Conservation (phyloP, 345 rosid genomes). For the Lepidium aucheri region DNA sequence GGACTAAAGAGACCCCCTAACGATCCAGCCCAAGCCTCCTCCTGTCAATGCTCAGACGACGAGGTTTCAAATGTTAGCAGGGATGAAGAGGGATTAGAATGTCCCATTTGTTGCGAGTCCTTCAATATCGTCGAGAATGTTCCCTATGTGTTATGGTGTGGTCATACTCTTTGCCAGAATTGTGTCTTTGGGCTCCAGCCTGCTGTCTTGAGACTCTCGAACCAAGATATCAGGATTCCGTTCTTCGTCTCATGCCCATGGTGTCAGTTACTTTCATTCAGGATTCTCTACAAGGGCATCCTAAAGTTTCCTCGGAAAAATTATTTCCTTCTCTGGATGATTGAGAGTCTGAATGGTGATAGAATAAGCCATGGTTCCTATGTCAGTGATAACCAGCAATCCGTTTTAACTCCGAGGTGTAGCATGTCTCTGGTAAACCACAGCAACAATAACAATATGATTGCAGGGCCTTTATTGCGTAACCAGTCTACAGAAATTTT, state of each 20-base stretch:
- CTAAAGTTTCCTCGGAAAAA: slow-evolving; percentile 55
- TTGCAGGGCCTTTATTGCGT: slow-evolving; percentile 11
- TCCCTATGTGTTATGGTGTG: slow-evolving; percentile 65
- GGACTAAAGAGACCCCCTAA: slow-evolving; percentile 26
- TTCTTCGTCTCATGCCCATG: slow-evolving; percentile 56
- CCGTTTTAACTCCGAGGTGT: slow-evolving; percentile 20
- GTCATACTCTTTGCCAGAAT: slow-evolving; percentile 61
- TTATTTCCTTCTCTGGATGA: slow-evolving; percentile 68
- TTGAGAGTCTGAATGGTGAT: slow-evolving; percentile 57
- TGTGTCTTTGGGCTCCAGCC: slow-evolving; percentile 52
- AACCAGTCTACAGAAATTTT: slow-evolving; percentile 16
- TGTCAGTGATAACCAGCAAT: slow-evolving; percentile 27
- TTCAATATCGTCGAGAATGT: slow-evolving; percentile 71
- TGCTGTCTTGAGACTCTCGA: slow-evolving; percentile 40
- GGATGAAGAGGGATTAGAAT: slow-evolving; percentile 51
- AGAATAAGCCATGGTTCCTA: slow-evolving; percentile 22
- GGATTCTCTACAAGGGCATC: slow-evolving; percentile 42
- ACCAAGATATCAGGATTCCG: slow-evolving; percentile 40
- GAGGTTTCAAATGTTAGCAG: slow-evolving; percentile 30
- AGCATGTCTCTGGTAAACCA: slow-evolving; percentile 25
- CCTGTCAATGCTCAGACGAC: slow-evolving; percentile 50
- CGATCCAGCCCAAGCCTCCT: slow-evolving; percentile 18
- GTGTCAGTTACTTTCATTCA: slow-evolving; percentile 46
- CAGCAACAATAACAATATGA: slow-evolving; percentile 2
- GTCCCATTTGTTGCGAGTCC: slow-evolving; percentile 64